phyloP scores from a whole-genome alignment of 2,329 filamentous ascomycete genomes.

The Xenosphaeropsis pyriputrescens region DNA sequence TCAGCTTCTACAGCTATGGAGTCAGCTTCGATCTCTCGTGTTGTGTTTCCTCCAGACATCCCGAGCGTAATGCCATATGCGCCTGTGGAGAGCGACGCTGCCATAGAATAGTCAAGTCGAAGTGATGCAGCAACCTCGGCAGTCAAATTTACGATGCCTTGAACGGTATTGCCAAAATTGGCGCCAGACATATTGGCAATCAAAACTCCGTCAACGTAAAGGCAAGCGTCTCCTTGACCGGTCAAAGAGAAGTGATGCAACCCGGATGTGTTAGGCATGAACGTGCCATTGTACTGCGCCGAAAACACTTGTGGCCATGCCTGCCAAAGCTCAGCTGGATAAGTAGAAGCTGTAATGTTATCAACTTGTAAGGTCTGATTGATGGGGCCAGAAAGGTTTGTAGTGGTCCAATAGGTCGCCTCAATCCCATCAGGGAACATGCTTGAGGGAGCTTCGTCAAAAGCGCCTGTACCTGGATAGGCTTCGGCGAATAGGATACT shows the following conservation, averaged over 20 bases:
- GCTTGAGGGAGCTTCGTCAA: constrained; percentile 3
- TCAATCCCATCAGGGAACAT: constrained; percentile 7
- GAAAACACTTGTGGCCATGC: constrained; percentile 9
- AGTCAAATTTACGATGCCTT: constrained; percentile 5
- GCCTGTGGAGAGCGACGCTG: constrained; percentile 3
- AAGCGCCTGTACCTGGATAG: constrained; percentile 7
- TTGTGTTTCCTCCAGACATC: constrained; percentile 2
- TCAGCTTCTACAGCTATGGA: constrained; percentile 5
- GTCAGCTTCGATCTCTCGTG: constrained; percentile 5
- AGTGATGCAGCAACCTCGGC: constrained; percentile 4
- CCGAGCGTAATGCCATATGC: constrained; percentile 7
- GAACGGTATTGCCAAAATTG: constrained; percentile 9
- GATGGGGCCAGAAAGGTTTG: constrained; percentile 3
- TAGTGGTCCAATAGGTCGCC: constrained; percentile 7
- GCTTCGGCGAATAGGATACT: constrained; percentile 6
- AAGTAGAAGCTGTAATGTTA: constrained; percentile 7
- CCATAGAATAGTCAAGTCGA: constrained; percentile 5
- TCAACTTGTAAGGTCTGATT: constrained; percentile 6
- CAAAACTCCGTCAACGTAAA: constrained; percentile 5
- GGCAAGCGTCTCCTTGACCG: constrained; percentile 7
- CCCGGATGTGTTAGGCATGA: constrained; percentile 6
- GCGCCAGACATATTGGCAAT: constrained; percentile 7
- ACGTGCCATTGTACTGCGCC: constrained; percentile 4
- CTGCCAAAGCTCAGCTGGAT: constrained; percentile 6
- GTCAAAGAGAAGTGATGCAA: constrained; percentile 6